phyloP scores from a whole-genome alignment of 2,329 filamentous ascomycete species.

The Grosmannia clavigera region DNA sequence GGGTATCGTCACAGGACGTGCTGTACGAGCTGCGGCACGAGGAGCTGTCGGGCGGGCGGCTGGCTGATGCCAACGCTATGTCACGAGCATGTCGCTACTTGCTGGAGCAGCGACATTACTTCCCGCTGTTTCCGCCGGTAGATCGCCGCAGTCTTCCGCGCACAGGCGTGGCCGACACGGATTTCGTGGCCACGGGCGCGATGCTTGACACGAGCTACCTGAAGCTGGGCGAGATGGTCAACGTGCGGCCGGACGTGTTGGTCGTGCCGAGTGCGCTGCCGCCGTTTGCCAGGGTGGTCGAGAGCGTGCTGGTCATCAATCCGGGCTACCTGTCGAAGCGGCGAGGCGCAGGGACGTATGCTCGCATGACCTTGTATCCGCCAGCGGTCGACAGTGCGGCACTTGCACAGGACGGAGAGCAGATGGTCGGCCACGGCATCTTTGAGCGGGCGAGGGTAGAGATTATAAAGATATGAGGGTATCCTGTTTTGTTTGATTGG shows the following conservation, averaged over 20 bases:
- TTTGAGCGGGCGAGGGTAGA: slow-evolving; percentile 80
- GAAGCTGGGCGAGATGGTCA: slow-evolving; percentile 83
- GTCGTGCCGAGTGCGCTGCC: slow-evolving; percentile 72
- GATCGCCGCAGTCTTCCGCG: slow-evolving; percentile 55
- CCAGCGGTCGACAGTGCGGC: slow-evolving; percentile 35
- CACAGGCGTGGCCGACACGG: slow-evolving; percentile 46
- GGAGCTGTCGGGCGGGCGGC: slow-evolving; percentile 49
- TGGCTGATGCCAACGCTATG: slow-evolving; percentile 44
- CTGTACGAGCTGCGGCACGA: slow-evolving; percentile 71
- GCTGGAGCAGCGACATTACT: slow-evolving; percentile 83
- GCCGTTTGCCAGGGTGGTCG: slow-evolving; percentile 83
- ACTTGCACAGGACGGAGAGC: slow-evolving; percentile 41
- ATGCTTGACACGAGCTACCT: slow-evolving; percentile 74
- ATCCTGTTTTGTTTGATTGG: too few species aligned
- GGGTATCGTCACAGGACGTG: slow-evolving; percentile 71
- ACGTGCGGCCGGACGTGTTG: slow-evolving; percentile 72
- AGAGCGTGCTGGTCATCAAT: slow-evolving; percentile 82
- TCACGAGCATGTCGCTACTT: slow-evolving; percentile 64
- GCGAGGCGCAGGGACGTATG: slow-evolving; percentile 73
- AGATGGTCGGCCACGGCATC: slow-evolving; percentile 58
- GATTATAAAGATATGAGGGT: slow-evolving; percentile 49
- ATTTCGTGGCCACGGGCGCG: slow-evolving; percentile 55
- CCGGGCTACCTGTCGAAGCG: slow-evolving; percentile 79
- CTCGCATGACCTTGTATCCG: slow-evolving; percentile 63
- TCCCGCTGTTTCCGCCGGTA: slow-evolving; percentile 74